Conservation (phyloP, 139 green algal genomes). For the Chlamydomonas urium region DNA sequence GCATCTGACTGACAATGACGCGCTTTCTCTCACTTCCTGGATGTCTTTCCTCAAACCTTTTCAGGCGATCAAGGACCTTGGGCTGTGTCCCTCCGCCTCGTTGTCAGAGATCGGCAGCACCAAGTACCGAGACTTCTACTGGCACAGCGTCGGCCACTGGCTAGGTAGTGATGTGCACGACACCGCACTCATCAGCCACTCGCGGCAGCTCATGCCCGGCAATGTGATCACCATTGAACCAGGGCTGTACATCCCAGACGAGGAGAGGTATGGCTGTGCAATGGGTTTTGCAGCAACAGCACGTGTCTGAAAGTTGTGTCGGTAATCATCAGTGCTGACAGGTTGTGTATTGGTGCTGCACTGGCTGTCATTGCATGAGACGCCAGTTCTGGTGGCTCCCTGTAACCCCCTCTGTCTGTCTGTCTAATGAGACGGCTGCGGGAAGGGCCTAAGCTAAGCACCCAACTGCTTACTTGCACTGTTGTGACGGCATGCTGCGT, state of each 20-base stretch:
- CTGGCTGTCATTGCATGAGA: background rate
- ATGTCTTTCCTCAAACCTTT: too few species aligned
- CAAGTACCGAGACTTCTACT: background rate
- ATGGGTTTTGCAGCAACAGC: background rate
- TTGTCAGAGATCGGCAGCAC: background rate
- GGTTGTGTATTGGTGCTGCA: background rate
- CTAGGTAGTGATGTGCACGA: slow-evolving; percentile 84
- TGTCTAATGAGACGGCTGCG: background rate
- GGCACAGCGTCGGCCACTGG: slow-evolving; percentile 67
- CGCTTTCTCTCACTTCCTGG: background rate
- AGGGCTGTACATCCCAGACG: slow-evolving; percentile 78
- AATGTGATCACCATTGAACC: slow-evolving; percentile 79
- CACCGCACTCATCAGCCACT: slow-evolving; percentile 51
- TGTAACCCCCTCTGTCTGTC: background rate
- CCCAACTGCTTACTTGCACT: background rate
- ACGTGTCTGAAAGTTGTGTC: background rate
- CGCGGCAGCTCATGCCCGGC: slow-evolving; percentile 49
- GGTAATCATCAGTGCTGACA: background rate
- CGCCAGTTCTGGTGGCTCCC: background rate
- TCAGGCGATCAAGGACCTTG: background rate
- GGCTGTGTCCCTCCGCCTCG: background rate
- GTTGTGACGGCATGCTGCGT: background rate
- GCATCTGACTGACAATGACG: background rate
- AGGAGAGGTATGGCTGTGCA: slow-evolving; percentile 12
- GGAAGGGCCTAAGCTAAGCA: background rate